phyloP scores from a whole-genome alignment of 2,329 filamentous ascomycete species.

The Myotisia sp. region DNA sequence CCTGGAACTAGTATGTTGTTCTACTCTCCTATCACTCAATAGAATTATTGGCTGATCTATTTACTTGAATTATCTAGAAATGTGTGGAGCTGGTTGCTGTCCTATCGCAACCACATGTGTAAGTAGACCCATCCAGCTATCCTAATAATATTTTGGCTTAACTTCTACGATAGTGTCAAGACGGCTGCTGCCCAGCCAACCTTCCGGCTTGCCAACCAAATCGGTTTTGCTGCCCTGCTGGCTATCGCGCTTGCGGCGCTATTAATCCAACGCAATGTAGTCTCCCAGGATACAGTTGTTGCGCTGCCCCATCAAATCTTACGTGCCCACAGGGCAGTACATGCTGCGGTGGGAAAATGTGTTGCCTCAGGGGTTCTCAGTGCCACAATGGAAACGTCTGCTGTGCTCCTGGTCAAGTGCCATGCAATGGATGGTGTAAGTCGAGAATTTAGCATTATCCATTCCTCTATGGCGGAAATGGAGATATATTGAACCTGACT shows the following conservation, averaged over 20 bases:
- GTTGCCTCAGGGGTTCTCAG: slow-evolving; percentile 2
- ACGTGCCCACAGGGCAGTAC: slow-evolving; percentile 1
- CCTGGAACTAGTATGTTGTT: slow-evolving; percentile 3
- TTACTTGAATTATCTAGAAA: too few relatives aligned
- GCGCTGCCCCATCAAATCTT: background rate
- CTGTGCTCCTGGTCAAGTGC: background rate
- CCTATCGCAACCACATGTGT: slow-evolving; percentile 1
- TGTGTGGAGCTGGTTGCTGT: slow-evolving; percentile 1
- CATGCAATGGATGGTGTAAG: slow-evolving; percentile 6
- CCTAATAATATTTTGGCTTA: background rate
- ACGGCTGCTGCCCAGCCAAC: background rate
- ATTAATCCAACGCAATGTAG: slow-evolving; percentile 1
- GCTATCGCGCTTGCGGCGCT: slow-evolving; percentile 1
- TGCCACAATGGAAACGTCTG: slow-evolving; percentile 3
- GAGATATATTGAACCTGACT: too few relatives aligned
- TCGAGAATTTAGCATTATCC: background rate
- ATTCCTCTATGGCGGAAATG: background rate
- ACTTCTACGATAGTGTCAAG: background rate
- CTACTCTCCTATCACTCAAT: background rate
- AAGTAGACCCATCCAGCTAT: background rate
- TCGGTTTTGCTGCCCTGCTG: slow-evolving; percentile 3
- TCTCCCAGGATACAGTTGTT: background rate
- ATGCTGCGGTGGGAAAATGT: slow-evolving; percentile 1
- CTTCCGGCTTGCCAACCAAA: slow-evolving; percentile 2
- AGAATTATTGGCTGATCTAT: background rate